Evolutionary conservation across 805 yeast genomes (phyloP), one percentile per base, ranked within the genome.

Genomic region (Metschnikowia cerradonensis): DNA sequence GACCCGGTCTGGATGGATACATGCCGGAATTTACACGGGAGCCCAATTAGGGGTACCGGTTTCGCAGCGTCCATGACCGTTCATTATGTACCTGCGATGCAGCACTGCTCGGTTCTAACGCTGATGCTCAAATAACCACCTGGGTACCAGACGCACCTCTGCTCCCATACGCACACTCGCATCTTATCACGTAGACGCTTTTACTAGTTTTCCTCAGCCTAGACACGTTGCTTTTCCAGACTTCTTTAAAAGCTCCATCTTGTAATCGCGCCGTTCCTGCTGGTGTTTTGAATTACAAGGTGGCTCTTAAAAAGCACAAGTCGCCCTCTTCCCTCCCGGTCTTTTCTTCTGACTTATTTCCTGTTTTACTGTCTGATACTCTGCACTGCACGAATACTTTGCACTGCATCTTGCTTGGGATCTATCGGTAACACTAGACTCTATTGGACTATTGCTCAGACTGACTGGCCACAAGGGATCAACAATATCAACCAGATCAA

Each of bases 131-230:
- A 26, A 20, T 42, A 42, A 42, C 45, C 45, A 42, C 45, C 31
- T 20, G 45, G 45, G 45, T 42, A 42, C 32, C 15, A 14, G 45
- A 42, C 45, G 45, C 45, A 41, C 45, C 36, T 6, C 45, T 13
- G 43, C 26, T 7, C 4, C 13, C 45, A 31, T 32, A 41, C 45
- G 14, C 36, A 41, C 37, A 31, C 45, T 23, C 43, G 43, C 45
- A 33, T 42, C 43, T 26, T 40, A 40, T 40, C 43, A 40, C 43
- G 22, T 30, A 40, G 22, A 39, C 41, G 38, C 38, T n/a, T 26
- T 26, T 39, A 30, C 22, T 14, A 39, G 20, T 26, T 40, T 40
- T 40, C 34, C 34, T 10, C 34, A 5, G 8, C 17, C 34, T 33
- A 40, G n/a, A 13, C 34, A 40, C 33, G 17, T 10, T 40, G 19